These are phyloP conservation scores for Persicaria tinctoria DNA, from an alignment of 148 eudicot species.

Conservation along the genomic window DNA sequence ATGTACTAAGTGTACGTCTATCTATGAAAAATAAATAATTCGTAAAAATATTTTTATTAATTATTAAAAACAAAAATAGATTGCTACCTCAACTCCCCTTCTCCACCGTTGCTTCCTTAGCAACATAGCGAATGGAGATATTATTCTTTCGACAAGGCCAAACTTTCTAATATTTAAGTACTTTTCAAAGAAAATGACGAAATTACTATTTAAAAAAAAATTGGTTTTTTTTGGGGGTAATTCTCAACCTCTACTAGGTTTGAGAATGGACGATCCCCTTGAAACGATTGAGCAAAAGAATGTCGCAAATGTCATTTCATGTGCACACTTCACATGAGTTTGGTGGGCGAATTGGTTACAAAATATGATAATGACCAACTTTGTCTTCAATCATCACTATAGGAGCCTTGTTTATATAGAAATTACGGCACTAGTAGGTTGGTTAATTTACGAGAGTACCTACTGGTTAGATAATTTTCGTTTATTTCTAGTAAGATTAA, in stretches of 20 bases:
- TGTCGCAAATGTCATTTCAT: neutral
- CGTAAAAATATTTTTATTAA: too few relatives aligned
- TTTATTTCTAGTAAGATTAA: too few relatives aligned
- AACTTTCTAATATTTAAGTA: neutral
- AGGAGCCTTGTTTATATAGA: too few relatives aligned
- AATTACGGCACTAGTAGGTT: too few relatives aligned
- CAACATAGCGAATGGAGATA: neutral
- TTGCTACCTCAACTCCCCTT: neutral
- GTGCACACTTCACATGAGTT: neutral
- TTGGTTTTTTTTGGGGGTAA: too few relatives aligned
- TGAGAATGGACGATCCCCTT: neutral
- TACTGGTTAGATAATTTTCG: too few relatives aligned
- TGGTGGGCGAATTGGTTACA: neutral
- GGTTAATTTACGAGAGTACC: too few relatives aligned
- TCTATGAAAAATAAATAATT: too few relatives aligned
- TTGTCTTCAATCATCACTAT: too few relatives aligned
- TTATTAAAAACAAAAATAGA: too few relatives aligned
- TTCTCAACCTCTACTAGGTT: neutral
- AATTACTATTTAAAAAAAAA: neutral
- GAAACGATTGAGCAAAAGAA: neutral
- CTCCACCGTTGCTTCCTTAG: slow-evolving; percentile 4
- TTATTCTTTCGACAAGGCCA: neutral
- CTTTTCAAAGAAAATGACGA: neutral
- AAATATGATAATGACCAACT: neutral
- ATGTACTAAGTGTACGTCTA: too few relatives aligned